Percentiles rank a stretch among this genome's conserved stretches.
phyloP scores from a whole-genome alignment of 495 filamentous ascomycete species.

The Penicillium malachiteum region DNA sequence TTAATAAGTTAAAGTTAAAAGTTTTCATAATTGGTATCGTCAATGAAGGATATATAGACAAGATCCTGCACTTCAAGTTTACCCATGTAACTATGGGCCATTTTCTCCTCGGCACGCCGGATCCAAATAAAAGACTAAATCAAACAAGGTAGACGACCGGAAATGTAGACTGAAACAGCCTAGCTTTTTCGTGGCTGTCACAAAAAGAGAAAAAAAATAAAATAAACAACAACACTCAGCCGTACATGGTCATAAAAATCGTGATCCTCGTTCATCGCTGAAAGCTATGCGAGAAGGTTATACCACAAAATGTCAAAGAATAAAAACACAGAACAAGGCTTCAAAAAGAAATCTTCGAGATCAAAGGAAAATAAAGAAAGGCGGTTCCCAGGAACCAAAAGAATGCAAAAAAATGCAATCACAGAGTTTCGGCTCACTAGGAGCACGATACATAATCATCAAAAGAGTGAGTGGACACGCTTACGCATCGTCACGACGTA shows the following conservation, averaged over 20 bases:
- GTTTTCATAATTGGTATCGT: background rate
- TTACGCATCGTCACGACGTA: slow-evolving; percentile 28
- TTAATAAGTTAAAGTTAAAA: background rate
- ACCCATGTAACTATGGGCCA: slow-evolving; percentile 13
- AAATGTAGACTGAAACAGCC: slow-evolving; percentile 14
- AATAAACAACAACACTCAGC: slow-evolving; percentile 31
- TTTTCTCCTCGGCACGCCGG: slow-evolving; percentile 19
- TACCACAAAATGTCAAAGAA: slow-evolving; percentile 33
- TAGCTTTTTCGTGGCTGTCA: slow-evolving; percentile 11
- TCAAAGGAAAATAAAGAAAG: slow-evolving; percentile 14
- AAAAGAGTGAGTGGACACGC: slow-evolving; percentile 22
- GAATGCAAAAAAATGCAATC: slow-evolving; percentile 1
- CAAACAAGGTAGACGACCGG: slow-evolving; percentile 6
- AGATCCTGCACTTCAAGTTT: slow-evolving; percentile 10
- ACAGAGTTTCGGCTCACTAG: slow-evolving; percentile 14
- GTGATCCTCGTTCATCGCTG: slow-evolving; percentile 51
- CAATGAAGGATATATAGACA: slow-evolving; percentile 24
- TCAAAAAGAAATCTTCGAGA: slow-evolving; percentile 13
- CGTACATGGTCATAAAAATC: slow-evolving; percentile 51
- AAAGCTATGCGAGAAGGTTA: slow-evolving; percentile 44
- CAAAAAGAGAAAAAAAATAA: background rate
- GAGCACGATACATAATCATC: slow-evolving; percentile 18
- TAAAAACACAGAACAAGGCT: slow-evolving; percentile 21
- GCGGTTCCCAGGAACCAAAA: slow-evolving; percentile 15
- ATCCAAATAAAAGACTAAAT: slow-evolving; percentile 14